phyloP scores from a whole-genome alignment of 441 rosid species.

The Erodium trifolium region DNA sequence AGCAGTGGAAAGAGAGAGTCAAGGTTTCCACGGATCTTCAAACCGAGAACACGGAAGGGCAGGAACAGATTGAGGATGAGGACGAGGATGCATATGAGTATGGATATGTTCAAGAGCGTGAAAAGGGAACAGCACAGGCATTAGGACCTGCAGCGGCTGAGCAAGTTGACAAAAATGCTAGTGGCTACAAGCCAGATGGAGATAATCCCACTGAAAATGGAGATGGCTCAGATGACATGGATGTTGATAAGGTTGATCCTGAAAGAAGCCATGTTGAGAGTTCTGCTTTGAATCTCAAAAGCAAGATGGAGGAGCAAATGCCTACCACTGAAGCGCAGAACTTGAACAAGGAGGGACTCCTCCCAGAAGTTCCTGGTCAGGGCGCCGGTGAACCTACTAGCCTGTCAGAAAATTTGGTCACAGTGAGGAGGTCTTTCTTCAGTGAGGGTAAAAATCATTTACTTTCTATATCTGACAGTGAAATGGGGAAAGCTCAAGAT shows the following conservation, averaged over 20 bases:
- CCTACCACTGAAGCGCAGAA: conserved; percentile 33
- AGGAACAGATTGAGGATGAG: conserved; percentile 48
- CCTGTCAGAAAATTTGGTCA: conserved; percentile 44
- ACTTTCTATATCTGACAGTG: conserved; percentile 41
- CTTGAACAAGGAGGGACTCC: conserved; percentile 29
- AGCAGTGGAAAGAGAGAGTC: conserved; percentile 94
- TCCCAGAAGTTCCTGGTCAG: conserved; percentile 25
- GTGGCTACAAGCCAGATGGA: conserved; percentile 40
- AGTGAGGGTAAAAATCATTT: conserved; percentile 37
- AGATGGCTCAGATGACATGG: conserved; percentile 52
- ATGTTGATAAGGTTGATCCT: conserved; percentile 43
- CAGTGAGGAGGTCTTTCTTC: conserved; percentile 40
- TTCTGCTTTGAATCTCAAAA: conserved; percentile 27
- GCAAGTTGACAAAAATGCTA: conserved; percentile 56
- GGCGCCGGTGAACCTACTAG: conserved; percentile 32
- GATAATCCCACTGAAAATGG: conserved; percentile 28
- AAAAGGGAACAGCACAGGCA: conserved; percentile 77
- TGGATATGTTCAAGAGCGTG: conserved; percentile 66
- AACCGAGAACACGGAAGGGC: conserved; percentile 30
- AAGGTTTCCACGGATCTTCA: conserved; percentile 60
- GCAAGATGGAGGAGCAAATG: conserved; percentile 36
- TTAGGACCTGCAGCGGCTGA: conserved; percentile 87
- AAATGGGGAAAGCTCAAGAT: conserved; percentile 35
- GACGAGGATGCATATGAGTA: conserved; percentile 72
- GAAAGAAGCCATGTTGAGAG: conserved; percentile 36